Evolutionary conservation across 345 rosid species (phyloP), one percentile per base, ranked within the genome.

Genomic region (Salix dunnii): DNA sequence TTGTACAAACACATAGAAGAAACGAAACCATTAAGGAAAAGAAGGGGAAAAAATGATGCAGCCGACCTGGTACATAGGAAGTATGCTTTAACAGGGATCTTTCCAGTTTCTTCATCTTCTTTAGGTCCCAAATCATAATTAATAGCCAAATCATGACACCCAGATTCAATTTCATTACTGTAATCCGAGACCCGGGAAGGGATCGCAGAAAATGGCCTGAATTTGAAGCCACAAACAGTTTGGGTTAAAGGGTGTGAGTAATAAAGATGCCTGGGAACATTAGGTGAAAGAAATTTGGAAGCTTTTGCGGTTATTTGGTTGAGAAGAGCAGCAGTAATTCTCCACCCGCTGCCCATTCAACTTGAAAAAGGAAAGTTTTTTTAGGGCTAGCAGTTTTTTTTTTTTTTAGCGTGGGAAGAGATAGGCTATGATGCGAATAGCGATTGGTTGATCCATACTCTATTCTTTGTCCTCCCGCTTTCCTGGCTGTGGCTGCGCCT

Each of bases 41-140:
- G 62, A 11, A 17, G 18, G 28, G 7, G 18, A 28, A 30, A 25
- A 9, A 71, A 33, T 33, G 9, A 76, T 16, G 23, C 12, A 25
- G 60, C 76, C 51, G 69, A 94, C 97, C 97, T 89, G 78, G 99
- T 92, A 60, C 88, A 91, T 23, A 94, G 92, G 76, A 94, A 91
- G 77, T 86, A 92, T 17, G 97, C 91, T 84, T 90, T 92, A 65
- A 92, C 80, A 40, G 99, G 94, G 68, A 94, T 92, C 77, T 86
- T 94, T 27, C 88, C 90, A 17, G 64, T 36, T 20, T 89, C 90
- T 68, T 90, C 92, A 25, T 89, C 92, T 65, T 89, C 97, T 43
- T 78, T 40, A 0, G 85, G 83, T 61, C 79, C 88, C 67, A 84
- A 72, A 1, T 72, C 82, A 55, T 81, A 81, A 72, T 40, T 77